A percentile compares a stretch with the other conserved stretches of the same genome.
Evolutionary conservation across 2,329 filamentous ascomycete species (phyloP).

Genomic region (Aspergillus hortae): DNA sequence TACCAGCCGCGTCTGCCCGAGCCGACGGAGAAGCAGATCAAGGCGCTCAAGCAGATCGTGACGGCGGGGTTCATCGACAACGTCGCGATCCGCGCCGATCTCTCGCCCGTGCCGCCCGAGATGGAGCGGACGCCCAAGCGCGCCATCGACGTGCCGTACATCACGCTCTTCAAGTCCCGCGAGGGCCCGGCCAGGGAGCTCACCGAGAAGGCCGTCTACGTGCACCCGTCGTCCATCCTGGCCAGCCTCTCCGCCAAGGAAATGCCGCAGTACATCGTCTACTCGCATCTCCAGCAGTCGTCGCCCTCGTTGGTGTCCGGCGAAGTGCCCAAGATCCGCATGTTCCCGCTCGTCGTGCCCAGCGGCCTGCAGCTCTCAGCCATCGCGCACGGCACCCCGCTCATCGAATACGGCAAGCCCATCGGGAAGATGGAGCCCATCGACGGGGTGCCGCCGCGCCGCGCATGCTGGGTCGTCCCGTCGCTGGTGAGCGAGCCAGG

Average conservation of each 20-base stretch:
- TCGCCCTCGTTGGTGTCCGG: conserved; percentile 52
- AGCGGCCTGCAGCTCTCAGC: conserved; percentile 71
- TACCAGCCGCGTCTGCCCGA: conserved; percentile 53
- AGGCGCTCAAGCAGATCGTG: conserved; percentile 83
- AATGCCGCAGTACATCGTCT: conserved; percentile 84
- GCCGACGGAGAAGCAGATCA: conserved; percentile 65
- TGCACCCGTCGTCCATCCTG: conserved; percentile 82
- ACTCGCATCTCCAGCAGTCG: conserved; percentile 75
- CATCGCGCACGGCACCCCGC: conserved; percentile 77
- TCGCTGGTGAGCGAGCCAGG: conserved; percentile 67
- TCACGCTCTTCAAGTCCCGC: conserved; percentile 73
- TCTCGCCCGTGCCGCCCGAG: conserved; percentile 70
- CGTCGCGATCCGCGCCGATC: conserved; percentile 84
- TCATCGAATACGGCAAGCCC: conserved; percentile 83
- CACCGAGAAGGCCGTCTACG: conserved; percentile 68
- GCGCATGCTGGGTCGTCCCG: conserved; percentile 82
- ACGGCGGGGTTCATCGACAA: conserved; percentile 93
- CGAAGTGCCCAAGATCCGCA: conserved; percentile 69
- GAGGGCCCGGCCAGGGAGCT: conserved; percentile 41
- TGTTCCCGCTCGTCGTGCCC: conserved; percentile 82
- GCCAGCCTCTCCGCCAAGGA: conserved; percentile 66
- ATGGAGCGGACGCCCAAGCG: conserved; percentile 67
- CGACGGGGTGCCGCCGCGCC: conserved; percentile 46
- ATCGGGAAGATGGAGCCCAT: conserved; percentile 70
- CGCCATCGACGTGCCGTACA: conserved; percentile 89